Evolutionary conservation across 768 basidiomycete genomes (phyloP).

Genomic region (Hysterangium stoloniferum): DNA sequence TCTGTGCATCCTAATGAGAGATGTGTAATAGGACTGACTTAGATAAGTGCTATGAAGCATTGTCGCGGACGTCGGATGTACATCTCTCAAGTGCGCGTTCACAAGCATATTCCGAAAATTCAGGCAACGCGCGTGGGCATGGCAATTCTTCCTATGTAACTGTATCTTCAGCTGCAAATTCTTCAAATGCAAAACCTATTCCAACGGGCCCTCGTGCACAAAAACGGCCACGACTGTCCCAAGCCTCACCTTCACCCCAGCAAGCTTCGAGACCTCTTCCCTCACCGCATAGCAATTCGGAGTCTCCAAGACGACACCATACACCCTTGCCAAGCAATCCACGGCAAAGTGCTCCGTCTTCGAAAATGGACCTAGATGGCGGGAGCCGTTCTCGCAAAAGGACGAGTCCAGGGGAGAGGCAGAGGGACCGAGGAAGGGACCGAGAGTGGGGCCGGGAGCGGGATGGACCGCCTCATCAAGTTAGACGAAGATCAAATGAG

Average conservation of each 20-base stretch:
- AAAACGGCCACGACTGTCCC: slow-evolving; percentile 69
- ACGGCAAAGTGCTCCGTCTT: slow-evolving; percentile 10
- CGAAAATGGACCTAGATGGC: slow-evolving; percentile 53
- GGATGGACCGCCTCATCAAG: slow-evolving; percentile 19
- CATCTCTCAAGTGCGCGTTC: slow-evolving; percentile 21
- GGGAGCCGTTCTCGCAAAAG: slow-evolving; percentile 37
- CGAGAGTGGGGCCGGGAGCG: slow-evolving; percentile 27
- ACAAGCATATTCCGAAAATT: slow-evolving; percentile 32
- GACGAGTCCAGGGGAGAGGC: slow-evolving; percentile 28
- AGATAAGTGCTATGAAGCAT: slow-evolving; percentile 66
- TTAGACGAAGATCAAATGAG: slow-evolving; percentile 13
- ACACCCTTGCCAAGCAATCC: slow-evolving; percentile 17
- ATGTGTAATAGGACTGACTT: slow-evolving; percentile 52
- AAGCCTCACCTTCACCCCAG: slow-evolving; percentile 22
- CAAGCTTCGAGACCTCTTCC: background rate
- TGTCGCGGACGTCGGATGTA: slow-evolving; percentile 23
- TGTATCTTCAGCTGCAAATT: slow-evolving; percentile 23
- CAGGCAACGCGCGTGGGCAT: slow-evolving; percentile 34
- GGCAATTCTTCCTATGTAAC: slow-evolving; percentile 16
- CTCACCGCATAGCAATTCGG: background rate
- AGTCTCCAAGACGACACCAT: slow-evolving; percentile 13
- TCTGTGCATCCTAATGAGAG: slow-evolving; percentile 15
- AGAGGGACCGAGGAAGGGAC: slow-evolving; percentile 20
- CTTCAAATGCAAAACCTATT: slow-evolving; percentile 38
- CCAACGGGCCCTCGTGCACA: slow-evolving; percentile 77